Percentiles rank a stretch among this genome's conserved stretches.
Conservation (phyloP, 441 rosid genomes). For the Croton laevigatus region DNA sequence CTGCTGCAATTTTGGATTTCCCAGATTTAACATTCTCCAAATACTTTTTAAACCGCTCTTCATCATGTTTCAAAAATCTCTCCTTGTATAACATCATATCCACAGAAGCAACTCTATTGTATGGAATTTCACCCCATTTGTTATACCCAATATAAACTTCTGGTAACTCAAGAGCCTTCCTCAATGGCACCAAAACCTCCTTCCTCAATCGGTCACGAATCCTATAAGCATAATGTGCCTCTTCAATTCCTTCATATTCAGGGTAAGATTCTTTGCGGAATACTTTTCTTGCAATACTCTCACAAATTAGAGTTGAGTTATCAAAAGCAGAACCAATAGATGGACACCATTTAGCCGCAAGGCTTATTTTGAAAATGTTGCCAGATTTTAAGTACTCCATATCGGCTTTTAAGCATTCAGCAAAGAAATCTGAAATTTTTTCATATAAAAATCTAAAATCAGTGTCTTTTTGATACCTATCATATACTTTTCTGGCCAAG, state of each 20-base stretch:
- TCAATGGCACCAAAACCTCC: constrained; percentile 27
- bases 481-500: constrained; percentile 22
- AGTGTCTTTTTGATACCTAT: constrained; percentile 22
- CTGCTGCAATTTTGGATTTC: constrained; percentile 52
- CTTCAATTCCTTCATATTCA: constrained; percentile 31
- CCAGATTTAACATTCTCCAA: constrained; percentile 45
- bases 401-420: constrained; percentile 19
- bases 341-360: constrained; percentile 36
- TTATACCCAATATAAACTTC: constrained; percentile 27
- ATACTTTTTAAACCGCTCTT: constrained; percentile 46
- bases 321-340: constrained; percentile 28
- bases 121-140: constrained; percentile 24
- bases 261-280: constrained; percentile 22
- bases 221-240: constrained; percentile 32
- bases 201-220: constrained; percentile 29
- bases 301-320: constrained; percentile 17
- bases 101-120: constrained; percentile 26
- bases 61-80: constrained; percentile 47
- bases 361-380: constrained; percentile 3
- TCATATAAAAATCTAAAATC: constrained; percentile 25
- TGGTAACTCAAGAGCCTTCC: constrained; percentile 24
- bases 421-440: constrained; percentile 25
- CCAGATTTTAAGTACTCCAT: constrained; percentile 18
- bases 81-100: constrained; percentile 29
- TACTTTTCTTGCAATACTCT: constrained; percentile 28